A percentile compares a stretch with the other conserved stretches of the same genome.
phyloP scores from a whole-genome alignment of 768 basidiomycete species.

The Ramaria sp. region DNA sequence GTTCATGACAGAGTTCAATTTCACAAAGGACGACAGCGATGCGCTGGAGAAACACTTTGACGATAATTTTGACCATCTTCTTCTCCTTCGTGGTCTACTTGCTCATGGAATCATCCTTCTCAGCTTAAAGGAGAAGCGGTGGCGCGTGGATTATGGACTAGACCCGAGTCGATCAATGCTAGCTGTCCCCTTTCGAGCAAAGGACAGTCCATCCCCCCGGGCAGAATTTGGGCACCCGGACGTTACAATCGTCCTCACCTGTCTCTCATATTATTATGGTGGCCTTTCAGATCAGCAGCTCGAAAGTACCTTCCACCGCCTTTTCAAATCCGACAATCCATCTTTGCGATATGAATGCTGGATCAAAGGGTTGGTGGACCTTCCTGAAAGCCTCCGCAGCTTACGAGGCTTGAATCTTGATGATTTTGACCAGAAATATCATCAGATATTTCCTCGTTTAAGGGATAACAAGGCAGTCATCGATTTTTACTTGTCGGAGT shows the following conservation, averaged over 20 bases:
- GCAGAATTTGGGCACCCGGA: conserved; percentile 48
- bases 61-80: conserved; percentile 24
- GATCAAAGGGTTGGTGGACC: conserved; percentile 16
- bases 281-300: conserved; percentile 32
- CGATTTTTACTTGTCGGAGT: conserved; percentile 33
- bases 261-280: conserved; percentile 37
- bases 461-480: conserved; percentile 26
- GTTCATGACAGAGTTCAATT: conserved; percentile 18
- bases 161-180: conserved; percentile 30
- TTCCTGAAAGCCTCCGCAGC: conserved; percentile 23
- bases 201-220: conserved; percentile 31
- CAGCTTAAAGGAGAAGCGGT: conserved; percentile 28
- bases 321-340: conserved; percentile 32
- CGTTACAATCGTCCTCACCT: conserved; percentile 33
- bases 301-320: conserved; percentile 23
- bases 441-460: conserved; percentile 25
- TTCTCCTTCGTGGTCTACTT: conserved; percentile 36
- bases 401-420: conserved; percentile 32
- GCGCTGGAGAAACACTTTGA: not conserved
- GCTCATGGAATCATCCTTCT: conserved; percentile 29
- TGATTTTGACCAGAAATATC: conserved; percentile 23
- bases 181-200: conserved; percentile 44
- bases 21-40: not conserved
- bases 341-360: conserved; percentile 30
- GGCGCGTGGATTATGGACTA: conserved; percentile 44